Evolutionary conservation across 2,329 filamentous ascomycete genomes (phyloP).

Genomic region (Clonostachys solani): DNA sequence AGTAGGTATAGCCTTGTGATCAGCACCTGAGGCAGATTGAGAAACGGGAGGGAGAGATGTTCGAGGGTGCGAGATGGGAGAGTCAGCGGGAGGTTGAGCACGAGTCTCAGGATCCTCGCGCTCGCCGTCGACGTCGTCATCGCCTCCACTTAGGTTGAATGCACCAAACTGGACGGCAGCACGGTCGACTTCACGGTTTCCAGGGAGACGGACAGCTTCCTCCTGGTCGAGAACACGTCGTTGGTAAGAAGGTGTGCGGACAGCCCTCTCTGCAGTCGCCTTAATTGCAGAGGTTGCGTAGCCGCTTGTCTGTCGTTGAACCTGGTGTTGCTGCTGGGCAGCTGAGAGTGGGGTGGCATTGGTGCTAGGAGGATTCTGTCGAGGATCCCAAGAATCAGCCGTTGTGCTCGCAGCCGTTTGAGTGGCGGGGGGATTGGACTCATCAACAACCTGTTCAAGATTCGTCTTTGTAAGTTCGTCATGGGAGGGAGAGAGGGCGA

Average conservation of each 20-base stretch:
- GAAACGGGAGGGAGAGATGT: slow-evolving; percentile 77
- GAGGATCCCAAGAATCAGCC: slow-evolving; percentile 79
- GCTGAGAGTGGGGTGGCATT: slow-evolving; percentile 64
- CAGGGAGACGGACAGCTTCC: slow-evolving; percentile 97
- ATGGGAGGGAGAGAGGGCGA: slow-evolving; percentile 63
- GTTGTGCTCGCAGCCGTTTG: slow-evolving; percentile 85
- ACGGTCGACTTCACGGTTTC: slow-evolving; percentile 90
- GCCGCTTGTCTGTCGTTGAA: slow-evolving; percentile 56
- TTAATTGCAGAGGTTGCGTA: slow-evolving; percentile 81
- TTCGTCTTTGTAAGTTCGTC: slow-evolving; percentile 88
- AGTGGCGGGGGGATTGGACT: slow-evolving; percentile 70
- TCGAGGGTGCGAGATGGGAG: slow-evolving; percentile 79
- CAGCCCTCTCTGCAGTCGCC: slow-evolving; percentile 58
- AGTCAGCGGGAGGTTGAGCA: slow-evolving; percentile 88
- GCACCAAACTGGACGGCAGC: slow-evolving; percentile 95
- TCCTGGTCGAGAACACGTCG: slow-evolving; percentile 89
- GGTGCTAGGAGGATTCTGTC: slow-evolving; percentile 52
- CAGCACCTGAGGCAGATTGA: slow-evolving; percentile 49
- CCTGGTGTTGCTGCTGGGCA: slow-evolving; percentile 57
- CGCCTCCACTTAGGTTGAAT: slow-evolving; percentile 80
- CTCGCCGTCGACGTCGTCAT: slow-evolving; percentile 89
- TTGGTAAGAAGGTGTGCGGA: slow-evolving; percentile 75
- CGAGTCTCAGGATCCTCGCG: slow-evolving; percentile 94
- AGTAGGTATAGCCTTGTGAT: slow-evolving; percentile 51
- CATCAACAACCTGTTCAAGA: slow-evolving; percentile 84